Conservation (phyloP, 768 basidiomycete genomes). For the Psilocybe azurescens region DNA sequence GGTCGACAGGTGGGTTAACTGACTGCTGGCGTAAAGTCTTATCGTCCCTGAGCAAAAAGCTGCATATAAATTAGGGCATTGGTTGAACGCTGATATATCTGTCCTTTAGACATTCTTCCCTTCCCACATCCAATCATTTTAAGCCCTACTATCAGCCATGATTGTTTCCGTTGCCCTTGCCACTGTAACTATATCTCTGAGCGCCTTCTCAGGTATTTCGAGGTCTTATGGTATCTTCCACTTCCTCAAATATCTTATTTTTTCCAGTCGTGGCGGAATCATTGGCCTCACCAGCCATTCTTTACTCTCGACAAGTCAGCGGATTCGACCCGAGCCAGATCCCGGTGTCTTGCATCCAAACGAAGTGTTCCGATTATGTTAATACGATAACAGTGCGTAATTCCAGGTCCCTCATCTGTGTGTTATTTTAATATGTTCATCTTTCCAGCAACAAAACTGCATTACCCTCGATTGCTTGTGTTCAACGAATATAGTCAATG, state of each 20-base stretch:
- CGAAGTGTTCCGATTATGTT: conserved; percentile 11
- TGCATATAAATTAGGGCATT: too few species aligned
- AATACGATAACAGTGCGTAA: conserved; percentile 6
- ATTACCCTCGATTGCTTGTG: conserved; percentile 21
- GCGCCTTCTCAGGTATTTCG: conserved; percentile 5
- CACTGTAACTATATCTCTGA: background rate
- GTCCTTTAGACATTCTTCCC: too few species aligned
- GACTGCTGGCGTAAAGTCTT: background rate
- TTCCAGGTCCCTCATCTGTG: too few species aligned
- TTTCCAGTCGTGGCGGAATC: background rate
- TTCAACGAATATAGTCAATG: conserved; percentile 10
- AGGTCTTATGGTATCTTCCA: background rate
- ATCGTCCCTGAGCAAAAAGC: background rate
- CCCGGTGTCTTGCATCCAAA: conserved; percentile 13
- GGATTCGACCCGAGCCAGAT: conserved; percentile 17
- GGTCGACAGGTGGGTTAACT: background rate
- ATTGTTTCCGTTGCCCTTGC: conserved; percentile 9
- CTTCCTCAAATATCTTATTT: background rate
- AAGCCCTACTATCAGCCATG: background rate
- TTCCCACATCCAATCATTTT: too few species aligned
- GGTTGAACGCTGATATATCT: too few species aligned
- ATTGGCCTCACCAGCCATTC: background rate
- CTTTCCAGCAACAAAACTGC: conserved; percentile 6
- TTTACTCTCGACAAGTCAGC: conserved; percentile 16
- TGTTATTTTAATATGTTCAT: background rate